Evolutionary conservation across 805 yeast genomes (phyloP).

Genomic region (Nakazawaea holstii): DNA sequence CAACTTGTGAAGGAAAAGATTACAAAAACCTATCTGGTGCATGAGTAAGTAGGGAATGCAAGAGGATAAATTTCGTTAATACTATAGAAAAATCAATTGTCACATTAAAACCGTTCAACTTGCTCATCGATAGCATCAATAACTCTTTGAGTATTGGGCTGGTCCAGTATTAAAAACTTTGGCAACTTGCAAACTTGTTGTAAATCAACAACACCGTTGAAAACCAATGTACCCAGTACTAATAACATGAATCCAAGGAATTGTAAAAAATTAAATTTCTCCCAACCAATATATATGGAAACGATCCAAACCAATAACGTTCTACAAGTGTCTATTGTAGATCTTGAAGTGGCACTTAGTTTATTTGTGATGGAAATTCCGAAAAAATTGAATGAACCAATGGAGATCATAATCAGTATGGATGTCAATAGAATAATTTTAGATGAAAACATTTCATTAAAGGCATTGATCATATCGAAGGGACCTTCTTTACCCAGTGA

Average conservation of each 20-base stretch:
- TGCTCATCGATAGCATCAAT: slow-evolving; percentile 35
- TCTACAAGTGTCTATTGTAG: slow-evolving; percentile 74
- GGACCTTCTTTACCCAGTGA: slow-evolving; percentile 35
- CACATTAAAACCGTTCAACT: slow-evolving; percentile 23
- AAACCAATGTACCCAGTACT: slow-evolving; percentile 68
- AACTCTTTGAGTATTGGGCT: slow-evolving; percentile 18
- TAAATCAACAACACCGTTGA: slow-evolving; percentile 62
- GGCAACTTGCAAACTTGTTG: slow-evolving; percentile 46
- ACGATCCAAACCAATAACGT: slow-evolving; percentile 72
- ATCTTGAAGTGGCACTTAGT: slow-evolving; percentile 70
- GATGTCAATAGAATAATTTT: slow-evolving; percentile 45
- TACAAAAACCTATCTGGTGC: too few relatives aligned
- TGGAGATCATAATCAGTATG: slow-evolving; percentile 62
- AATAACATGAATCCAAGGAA: slow-evolving; percentile 56
- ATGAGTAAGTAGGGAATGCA: too few relatives aligned
- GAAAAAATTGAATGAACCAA: slow-evolving; percentile 65
- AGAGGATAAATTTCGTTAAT: too few relatives aligned
- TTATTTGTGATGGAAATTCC: slow-evolving; percentile 64
- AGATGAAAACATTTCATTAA: slow-evolving; percentile 41
- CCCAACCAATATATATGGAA: slow-evolving; percentile 73
- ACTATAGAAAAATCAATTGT: too few relatives aligned
- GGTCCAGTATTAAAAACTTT: slow-evolving; percentile 30
- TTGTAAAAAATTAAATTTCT: slow-evolving; percentile 56
- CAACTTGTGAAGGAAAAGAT: too few relatives aligned
- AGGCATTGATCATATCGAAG: slow-evolving; percentile 50